Evolutionary conservation across 169 alveolate genomes (phyloP).

Genomic region (Plasmodium inui): DNA sequence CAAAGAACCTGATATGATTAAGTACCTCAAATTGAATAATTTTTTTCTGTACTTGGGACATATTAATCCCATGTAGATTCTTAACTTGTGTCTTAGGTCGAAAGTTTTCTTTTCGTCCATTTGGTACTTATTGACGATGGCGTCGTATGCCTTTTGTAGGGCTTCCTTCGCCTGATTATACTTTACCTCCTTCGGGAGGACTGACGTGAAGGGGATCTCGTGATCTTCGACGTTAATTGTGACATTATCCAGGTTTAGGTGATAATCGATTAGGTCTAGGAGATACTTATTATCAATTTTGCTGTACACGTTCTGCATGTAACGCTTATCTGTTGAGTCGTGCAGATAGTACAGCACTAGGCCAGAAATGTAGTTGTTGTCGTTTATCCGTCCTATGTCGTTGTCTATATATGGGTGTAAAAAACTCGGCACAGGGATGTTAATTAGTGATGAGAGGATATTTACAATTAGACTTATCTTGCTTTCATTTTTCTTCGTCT

Average conservation of each 20-base stretch:
- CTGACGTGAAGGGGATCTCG: slow-evolving; percentile 53
- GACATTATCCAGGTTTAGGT: slow-evolving; percentile 31
- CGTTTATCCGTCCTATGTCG: slow-evolving; percentile 55
- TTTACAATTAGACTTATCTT: slow-evolving; percentile 62
- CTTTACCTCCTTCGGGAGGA: slow-evolving; percentile 42
- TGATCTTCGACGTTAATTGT: slow-evolving; percentile 12
- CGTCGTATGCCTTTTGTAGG: slow-evolving; percentile 33
- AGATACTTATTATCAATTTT: slow-evolving; percentile 56
- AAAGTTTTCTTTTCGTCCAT: slow-evolving; percentile 23
- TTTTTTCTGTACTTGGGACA: slow-evolving; percentile 70
- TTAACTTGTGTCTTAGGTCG: slow-evolving; percentile 68
- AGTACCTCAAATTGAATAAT: slow-evolving; percentile 46
- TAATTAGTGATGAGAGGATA: slow-evolving; percentile 32
- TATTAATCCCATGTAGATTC: slow-evolving; percentile 68
- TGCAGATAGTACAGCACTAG: slow-evolving; percentile 63
- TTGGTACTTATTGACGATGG: slow-evolving; percentile 14
- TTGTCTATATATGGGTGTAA: slow-evolving; percentile 64
- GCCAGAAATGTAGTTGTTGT: slow-evolving; percentile 66
- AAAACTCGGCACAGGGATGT: slow-evolving; percentile 40
- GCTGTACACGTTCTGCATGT: slow-evolving; percentile 49
- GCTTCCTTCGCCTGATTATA: slow-evolving; percentile 27
- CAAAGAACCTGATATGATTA: slow-evolving; percentile 54
- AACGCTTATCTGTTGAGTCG: slow-evolving; percentile 17
- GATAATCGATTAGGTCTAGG: slow-evolving; percentile 42
- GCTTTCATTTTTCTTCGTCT: slow-evolving; percentile 73